Conservation (phyloP, 2,329 filamentous ascomycete genomes). For the Aspergillus glaucus region DNA sequence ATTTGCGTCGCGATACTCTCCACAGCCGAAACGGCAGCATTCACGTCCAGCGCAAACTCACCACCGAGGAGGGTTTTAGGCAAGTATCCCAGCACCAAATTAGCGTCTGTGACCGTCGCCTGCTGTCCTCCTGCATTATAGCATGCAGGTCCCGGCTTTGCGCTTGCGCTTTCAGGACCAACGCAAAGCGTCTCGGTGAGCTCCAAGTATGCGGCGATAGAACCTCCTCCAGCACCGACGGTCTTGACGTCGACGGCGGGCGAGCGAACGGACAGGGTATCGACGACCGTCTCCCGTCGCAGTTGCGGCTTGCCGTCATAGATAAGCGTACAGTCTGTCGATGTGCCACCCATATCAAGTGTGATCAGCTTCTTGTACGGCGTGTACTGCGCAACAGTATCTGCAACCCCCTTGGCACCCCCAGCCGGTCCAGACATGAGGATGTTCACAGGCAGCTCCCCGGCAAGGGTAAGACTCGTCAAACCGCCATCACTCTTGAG, state of each 20-base stretch:
- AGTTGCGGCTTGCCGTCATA: slow-evolving; percentile 39
- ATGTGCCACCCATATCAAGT: slow-evolving; percentile 48
- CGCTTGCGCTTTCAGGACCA: slow-evolving; percentile 46
- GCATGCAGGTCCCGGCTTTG: slow-evolving; percentile 44
- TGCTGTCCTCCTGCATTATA: slow-evolving; percentile 43
- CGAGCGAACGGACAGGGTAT: slow-evolving; percentile 39
- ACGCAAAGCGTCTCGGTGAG: slow-evolving; percentile 46
- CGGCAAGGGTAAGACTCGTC: slow-evolving; percentile 41
- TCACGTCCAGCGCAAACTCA: slow-evolving; percentile 40
- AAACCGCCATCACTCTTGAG: slow-evolving; percentile 47
- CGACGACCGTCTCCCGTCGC: slow-evolving; percentile 43
- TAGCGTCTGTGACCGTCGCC: slow-evolving; percentile 47
- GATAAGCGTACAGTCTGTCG: slow-evolving; percentile 44
- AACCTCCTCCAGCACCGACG: slow-evolving; percentile 47
- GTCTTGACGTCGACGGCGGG: slow-evolving; percentile 46
- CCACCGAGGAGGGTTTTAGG: slow-evolving; percentile 43
- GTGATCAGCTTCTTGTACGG: slow-evolving; percentile 46
- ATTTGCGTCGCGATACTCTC: slow-evolving; percentile 42
- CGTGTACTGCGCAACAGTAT: slow-evolving; percentile 41
- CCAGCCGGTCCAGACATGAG: slow-evolving; percentile 48
- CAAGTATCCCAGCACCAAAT: slow-evolving; percentile 44
- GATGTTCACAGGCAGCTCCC: slow-evolving; percentile 44
- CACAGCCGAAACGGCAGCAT: slow-evolving; percentile 38
- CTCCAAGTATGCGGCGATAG: slow-evolving; percentile 43
- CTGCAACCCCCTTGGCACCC: slow-evolving; percentile 44